Conservation (phyloP, 805 yeast genomes). For the Tetrapisispora fleetii region DNA sequence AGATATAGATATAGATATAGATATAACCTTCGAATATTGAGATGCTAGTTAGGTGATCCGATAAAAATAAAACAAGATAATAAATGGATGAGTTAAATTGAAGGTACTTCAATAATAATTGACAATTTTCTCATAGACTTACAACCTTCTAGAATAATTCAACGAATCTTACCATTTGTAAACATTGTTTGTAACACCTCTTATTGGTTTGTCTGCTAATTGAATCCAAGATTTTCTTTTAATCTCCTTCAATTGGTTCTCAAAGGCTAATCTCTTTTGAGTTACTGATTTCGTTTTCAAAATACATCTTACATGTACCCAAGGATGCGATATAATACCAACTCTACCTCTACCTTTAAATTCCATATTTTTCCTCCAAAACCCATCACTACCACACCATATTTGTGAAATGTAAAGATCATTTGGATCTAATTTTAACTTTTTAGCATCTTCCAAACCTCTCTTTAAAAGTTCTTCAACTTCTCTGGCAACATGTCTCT, state of each 20-base stretch:
- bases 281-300: slow-evolving; percentile 57
- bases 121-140: neutral
- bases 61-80: neutral
- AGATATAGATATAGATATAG: too few species aligned
- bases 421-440: slow-evolving; percentile 47
- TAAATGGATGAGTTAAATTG: neutral
- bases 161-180: slow-evolving; percentile 41
- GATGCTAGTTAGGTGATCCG: neutral
- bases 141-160: neutral
- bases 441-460: slow-evolving; percentile 61
- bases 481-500: slow-evolving; percentile 70
- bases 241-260: slow-evolving; percentile 38
- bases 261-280: slow-evolving; percentile 48
- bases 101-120: neutral
- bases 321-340: slow-evolving; percentile 68
- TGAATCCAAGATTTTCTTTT: slow-evolving; percentile 45
- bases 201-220: slow-evolving; percentile 36
- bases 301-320: slow-evolving; percentile 71
- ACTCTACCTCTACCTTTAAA: slow-evolving; percentile 84
- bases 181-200: slow-evolving; percentile 42
- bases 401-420: slow-evolving; percentile 64
- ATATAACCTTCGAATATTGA: neutral
- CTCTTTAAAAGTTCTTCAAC: slow-evolving; percentile 63
- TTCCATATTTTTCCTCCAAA: slow-evolving; percentile 60
- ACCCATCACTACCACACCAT: slow-evolving; percentile 90